Evolutionary conservation across 2,329 filamentous ascomycete species (phyloP), one percentile per base, ranked within the genome.

Genomic region (Septoria linicola): DNA sequence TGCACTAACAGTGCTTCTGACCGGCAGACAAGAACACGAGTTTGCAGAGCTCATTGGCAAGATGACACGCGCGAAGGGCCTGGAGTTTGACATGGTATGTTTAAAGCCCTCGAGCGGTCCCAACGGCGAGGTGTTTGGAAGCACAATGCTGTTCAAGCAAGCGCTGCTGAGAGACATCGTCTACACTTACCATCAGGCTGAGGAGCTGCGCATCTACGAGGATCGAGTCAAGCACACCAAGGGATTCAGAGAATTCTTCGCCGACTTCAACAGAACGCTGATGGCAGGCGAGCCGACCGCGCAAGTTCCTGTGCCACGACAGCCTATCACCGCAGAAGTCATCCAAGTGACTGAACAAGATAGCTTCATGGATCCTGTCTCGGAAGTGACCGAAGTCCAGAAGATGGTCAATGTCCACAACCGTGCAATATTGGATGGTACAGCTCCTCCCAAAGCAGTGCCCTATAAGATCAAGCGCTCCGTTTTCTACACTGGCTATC

Each of bases 91-190:
- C 70, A 82, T 97, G 74, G 76, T 95, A 41, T 85, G 86, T 42
- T 77, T 99, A 53, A 97, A 97, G 72, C 93, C 93, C 2, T 80
- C 82, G 51, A 85, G 87, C 54, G 87, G 89, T 4, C 93, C 92
- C 1, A 83, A 82, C 51, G 87, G 86, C 60, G 84, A 96, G 70
- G 80, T 78, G 16, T 95, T 97, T 67, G 69, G 74, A 44, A 89
- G 78, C 64, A 99, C 93, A 2, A 93, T 96, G 84, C 74, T 82
- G 20, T 99, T 96, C 78, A 99, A 99, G 74, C 88, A 96, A 67
- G 76, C 82, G 32, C 89, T 96, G 63, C 80, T 99, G 21, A 80
- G 82, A 57, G 81, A 87, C 19, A 74, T 97, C 47, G 81, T 96
- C 73, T 84, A 89, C 71, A 97, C 92, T 21, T 97, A 97, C 72